A percentile compares a stretch with the other conserved stretches of the same genome.
phyloP scores from a whole-genome alignment of 164 flowering plant species.

The Annona cherimola region DNA sequence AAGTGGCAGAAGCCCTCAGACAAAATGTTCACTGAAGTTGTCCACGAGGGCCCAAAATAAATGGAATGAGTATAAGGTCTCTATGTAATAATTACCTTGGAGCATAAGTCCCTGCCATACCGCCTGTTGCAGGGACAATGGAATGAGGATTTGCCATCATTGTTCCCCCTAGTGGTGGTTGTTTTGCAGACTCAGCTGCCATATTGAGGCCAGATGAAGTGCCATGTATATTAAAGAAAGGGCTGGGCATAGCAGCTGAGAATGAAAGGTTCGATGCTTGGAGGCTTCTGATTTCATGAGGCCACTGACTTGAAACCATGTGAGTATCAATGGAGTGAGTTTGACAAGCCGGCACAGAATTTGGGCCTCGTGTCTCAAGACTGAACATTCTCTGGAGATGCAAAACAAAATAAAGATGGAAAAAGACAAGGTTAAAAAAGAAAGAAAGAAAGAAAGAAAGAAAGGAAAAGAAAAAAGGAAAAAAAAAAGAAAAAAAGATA shows the following conservation, averaged over 20 bases:
- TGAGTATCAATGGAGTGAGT: conserved; percentile 27
- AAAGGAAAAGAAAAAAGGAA: background rate
- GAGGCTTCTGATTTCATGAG: conserved; percentile 33
- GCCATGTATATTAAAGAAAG: conserved; percentile 41
- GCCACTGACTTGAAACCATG: conserved; percentile 15
- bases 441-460: background rate
- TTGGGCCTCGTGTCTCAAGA: conserved; percentile 31
- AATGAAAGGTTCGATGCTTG: conserved; percentile 34
- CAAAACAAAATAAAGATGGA: background rate
- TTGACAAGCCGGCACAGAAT: conserved; percentile 28
- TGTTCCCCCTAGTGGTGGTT: conserved; percentile 45
- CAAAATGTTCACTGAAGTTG: background rate
- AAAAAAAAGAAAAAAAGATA: no score
- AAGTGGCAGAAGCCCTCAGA: background rate
- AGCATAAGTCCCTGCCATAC: conserved; percentile 35
- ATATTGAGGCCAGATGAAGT: conserved; percentile 29
- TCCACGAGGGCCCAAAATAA: background rate
- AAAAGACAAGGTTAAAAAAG: background rate
- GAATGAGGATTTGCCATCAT: conserved; percentile 30
- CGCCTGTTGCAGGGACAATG: conserved; percentile 21
- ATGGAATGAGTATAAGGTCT: background rate
- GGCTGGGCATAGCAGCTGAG: conserved; percentile 37
- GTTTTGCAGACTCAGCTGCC: conserved; percentile 24
- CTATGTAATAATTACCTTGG: conserved; percentile 33
- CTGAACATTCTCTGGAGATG: conserved; percentile 31